A percentile compares a stretch with the other conserved stretches of the same genome.
Evolutionary conservation across 2,329 filamentous ascomycete genomes (phyloP).

Genomic region (Colletotrichum cuscutae): DNA sequence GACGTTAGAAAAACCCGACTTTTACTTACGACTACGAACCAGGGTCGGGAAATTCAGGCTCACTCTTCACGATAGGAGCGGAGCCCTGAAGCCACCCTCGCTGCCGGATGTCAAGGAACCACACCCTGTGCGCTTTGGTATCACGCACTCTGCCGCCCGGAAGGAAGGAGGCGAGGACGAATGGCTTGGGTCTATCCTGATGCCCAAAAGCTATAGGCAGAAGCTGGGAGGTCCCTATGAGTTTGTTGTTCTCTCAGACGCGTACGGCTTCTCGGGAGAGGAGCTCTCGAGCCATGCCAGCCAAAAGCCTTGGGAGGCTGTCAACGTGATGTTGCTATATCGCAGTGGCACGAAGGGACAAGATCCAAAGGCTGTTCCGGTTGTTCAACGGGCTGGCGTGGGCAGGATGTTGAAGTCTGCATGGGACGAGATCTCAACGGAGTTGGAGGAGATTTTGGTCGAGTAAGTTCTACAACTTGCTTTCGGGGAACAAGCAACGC

Average conservation of each 20-base stretch:
- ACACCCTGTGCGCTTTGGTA: neutral
- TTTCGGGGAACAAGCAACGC: neutral
- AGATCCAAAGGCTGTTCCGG: neutral
- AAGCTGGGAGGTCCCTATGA: neutral
- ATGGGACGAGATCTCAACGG: neutral
- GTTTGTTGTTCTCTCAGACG: neutral
- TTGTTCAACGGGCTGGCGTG: neutral
- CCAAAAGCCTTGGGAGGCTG: neutral
- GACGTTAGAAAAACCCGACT: neutral
- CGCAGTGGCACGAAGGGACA: neutral
- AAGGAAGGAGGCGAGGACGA: neutral
- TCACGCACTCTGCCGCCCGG: neutral
- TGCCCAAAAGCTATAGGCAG: neutral
- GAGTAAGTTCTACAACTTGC: neutral
- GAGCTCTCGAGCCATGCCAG: neutral
- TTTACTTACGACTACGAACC: neutral
- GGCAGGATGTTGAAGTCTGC: neutral
- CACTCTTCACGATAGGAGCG: neutral
- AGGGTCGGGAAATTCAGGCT: neutral
- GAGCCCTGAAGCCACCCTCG: neutral
- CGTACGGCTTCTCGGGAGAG: neutral
- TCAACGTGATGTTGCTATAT: neutral
- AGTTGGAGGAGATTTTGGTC: neutral
- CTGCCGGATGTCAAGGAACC: neutral
- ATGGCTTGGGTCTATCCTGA: neutral